Conservation (phyloP, 306 rosid species). For the Gynostemma pentaphyllum region DNA sequence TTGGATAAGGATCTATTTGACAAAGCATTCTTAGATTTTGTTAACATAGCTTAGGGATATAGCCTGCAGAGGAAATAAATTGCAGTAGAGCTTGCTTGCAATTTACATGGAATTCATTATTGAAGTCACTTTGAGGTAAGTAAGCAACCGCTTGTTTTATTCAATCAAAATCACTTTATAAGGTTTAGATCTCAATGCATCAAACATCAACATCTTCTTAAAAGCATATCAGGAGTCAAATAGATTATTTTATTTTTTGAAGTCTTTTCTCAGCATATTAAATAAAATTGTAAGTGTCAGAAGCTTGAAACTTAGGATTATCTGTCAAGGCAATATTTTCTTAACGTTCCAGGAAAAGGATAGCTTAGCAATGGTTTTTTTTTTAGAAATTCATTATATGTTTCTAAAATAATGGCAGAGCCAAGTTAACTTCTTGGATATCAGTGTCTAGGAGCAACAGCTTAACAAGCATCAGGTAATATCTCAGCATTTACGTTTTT, state of each 20-base stretch:
- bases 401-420: background rate
- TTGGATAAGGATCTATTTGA: background rate
- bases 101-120: background rate
- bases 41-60: background rate
- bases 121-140: background rate
- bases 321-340: constrained; percentile 5
- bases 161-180: too few relatives aligned
- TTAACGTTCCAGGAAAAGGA: background rate
- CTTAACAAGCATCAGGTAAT: constrained; percentile 1
- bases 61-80: background rate
- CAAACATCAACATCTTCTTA: background rate
- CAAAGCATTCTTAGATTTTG: background rate
- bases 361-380: background rate
- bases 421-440: background rate
- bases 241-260: too few relatives aligned
- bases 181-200: background rate
- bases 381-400: background rate
- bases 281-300: background rate
- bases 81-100: background rate
- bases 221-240: background rate
- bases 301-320: background rate
- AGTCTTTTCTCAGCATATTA: background rate
- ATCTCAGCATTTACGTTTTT: background rate
- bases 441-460: background rate
- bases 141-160: background rate